Percentiles rank a stretch among this genome's conserved stretches.
Evolutionary conservation across 2,329 filamentous ascomycete species (phyloP).

Genomic region (Aureobasidium sp.): DNA sequence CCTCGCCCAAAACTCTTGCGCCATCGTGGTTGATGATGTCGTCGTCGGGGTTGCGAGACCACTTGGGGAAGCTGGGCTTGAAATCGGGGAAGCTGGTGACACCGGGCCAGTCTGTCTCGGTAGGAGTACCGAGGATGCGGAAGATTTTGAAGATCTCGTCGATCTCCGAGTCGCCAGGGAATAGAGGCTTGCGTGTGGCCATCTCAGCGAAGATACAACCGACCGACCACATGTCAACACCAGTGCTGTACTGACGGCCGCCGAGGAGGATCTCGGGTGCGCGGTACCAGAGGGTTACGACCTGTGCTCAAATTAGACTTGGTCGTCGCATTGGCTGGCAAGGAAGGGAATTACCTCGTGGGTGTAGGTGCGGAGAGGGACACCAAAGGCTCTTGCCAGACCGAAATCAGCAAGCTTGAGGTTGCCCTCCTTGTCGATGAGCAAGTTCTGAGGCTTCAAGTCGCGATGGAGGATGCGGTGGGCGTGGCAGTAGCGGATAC

Average conservation of each 20-base stretch:
- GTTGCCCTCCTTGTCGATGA: conserved; percentile 87
- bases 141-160: conserved; percentile 95
- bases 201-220: conserved; percentile 95
- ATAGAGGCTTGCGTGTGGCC: conserved; percentile 88
- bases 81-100: conserved; percentile 94
- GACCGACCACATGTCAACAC: conserved; percentile 93
- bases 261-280: conserved; percentile 85
- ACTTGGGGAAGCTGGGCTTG: conserved; percentile 88
- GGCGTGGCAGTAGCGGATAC: conserved; percentile 96
- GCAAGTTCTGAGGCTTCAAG: conserved; percentile 89
- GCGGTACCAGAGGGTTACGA: conserved; percentile 90
- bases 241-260: conserved; percentile 85
- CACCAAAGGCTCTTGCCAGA: conserved; percentile 84
- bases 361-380: conserved; percentile 84
- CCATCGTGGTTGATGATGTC: conserved; percentile 56
- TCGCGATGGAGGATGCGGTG: conserved; percentile 97
- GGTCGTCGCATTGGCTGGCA: background rate
- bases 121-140: conserved; percentile 72
- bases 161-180: conserved; percentile 88
- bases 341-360: conserved; percentile 55
- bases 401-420: conserved; percentile 94
- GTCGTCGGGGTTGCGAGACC: conserved; percentile 62
- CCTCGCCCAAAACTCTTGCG: conserved; percentile 54
- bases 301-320: conserved; percentile 36
- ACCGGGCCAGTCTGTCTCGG: conserved; percentile 76